These are phyloP conservation scores for Candida sanyiensis DNA, from an alignment of 805 yeast species.

Conservation along the genomic window DNA sequence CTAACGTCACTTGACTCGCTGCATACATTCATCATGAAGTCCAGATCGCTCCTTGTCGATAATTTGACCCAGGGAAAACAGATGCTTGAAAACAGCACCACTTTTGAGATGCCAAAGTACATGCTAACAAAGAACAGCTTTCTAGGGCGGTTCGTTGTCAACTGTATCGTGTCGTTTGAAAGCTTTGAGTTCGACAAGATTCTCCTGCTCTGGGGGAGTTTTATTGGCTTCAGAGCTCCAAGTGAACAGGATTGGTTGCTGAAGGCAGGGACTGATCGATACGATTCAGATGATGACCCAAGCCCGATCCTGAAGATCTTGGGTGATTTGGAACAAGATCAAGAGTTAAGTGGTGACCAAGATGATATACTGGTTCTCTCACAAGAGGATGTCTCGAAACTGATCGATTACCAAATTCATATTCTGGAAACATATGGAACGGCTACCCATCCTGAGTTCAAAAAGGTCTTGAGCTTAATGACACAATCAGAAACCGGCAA, in stretches of 20 bases:
- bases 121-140: constrained; percentile 35
- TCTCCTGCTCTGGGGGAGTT: constrained; percentile 37
- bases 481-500: constrained; percentile 39
- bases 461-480: constrained; percentile 38
- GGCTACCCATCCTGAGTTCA: constrained; percentile 40
- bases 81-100: constrained; percentile 12
- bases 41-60: constrained; percentile 31
- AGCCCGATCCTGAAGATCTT: constrained; percentile 15
- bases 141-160: constrained; percentile 41
- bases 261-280: constrained; percentile 4
- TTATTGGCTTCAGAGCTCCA: constrained; percentile 31
- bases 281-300: constrained; percentile 21
- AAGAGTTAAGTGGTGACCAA: constrained; percentile 3
- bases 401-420: constrained; percentile 49
- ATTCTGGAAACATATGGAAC: constrained; percentile 48
- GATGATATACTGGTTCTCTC: constrained; percentile 36
- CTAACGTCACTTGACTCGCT: constrained; percentile 44
- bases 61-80: constrained; percentile 31
- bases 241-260: constrained; percentile 26
- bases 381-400: constrained; percentile 42
- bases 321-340: constrained; percentile 3
- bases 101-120: constrained; percentile 15
- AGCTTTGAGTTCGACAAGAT: constrained; percentile 44
- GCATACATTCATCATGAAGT: constrained; percentile 32
- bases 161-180: constrained; percentile 35